Conservation (phyloP, 2,329 filamentous ascomycete species). For the Pseudopyrenochaeta lycopersici region DNA sequence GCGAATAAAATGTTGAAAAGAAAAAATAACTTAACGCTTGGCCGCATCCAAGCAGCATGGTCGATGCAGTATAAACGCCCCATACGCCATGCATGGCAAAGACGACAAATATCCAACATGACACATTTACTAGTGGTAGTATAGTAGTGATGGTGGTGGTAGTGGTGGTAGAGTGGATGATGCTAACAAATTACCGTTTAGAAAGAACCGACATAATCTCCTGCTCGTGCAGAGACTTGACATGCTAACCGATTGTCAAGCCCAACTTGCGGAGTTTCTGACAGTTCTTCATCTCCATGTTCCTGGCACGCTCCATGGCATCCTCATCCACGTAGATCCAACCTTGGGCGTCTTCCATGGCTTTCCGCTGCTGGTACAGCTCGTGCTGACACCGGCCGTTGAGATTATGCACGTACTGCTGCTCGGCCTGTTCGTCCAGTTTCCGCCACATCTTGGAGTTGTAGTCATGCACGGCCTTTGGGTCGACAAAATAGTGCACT, state of each 20-base stretch:
- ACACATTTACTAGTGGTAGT: too few relatives aligned
- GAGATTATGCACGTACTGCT: conserved; percentile 73
- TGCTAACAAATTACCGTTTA: too few relatives aligned
- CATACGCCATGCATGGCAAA: conserved; percentile 1
- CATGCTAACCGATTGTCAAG: conserved; percentile 6
- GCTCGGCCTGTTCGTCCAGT: conserved; percentile 81
- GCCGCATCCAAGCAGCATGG: neutral
- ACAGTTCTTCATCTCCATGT: conserved; percentile 69
- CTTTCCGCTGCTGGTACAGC: conserved; percentile 68
- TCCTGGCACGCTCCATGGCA: conserved; percentile 76
- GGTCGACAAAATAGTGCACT: conserved; percentile 87
- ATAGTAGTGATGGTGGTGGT: too few relatives aligned
- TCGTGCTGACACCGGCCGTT: conserved; percentile 79
- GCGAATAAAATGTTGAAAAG: too few relatives aligned
- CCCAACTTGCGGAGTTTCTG: conserved; percentile 62
- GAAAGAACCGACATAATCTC: too few relatives aligned
- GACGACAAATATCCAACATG: neutral
- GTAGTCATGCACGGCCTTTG: conserved; percentile 76
- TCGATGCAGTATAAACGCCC: neutral
- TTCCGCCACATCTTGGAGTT: conserved; percentile 73
- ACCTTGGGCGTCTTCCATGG: conserved; percentile 81
- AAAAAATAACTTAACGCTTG: neutral
- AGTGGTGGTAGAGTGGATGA: too few relatives aligned
- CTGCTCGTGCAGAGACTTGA: too few relatives aligned
- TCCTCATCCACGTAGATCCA: conserved; percentile 86